Conservation (phyloP, 1,284 basidiomycete genomes). For the Sanghuangporus weigelae region DNA sequence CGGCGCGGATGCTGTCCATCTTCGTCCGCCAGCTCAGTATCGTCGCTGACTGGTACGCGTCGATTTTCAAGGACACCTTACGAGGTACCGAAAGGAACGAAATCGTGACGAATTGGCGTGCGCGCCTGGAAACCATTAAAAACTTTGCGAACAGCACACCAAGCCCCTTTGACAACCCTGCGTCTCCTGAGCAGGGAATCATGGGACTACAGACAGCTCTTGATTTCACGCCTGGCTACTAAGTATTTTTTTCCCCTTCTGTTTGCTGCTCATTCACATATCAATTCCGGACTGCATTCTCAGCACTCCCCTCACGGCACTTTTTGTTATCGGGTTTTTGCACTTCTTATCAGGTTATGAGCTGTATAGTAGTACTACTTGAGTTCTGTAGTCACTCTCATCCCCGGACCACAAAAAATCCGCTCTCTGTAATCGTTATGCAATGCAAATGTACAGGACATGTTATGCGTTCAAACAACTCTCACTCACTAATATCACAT, state of each 20-base stretch:
- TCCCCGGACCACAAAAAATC: not conserved
- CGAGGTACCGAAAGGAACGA: slow-evolving; percentile 66
- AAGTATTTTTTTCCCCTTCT: not conserved
- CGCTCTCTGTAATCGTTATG: not conserved
- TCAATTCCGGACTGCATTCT: not conserved
- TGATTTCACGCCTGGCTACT: slow-evolving; percentile 37
- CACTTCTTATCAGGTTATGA: not conserved
- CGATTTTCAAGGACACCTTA: slow-evolving; percentile 74
- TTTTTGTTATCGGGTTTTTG: not conserved
- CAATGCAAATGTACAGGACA: not conserved
- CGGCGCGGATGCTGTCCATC: slow-evolving; percentile 75
- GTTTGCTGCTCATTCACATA: not conserved
- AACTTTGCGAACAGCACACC: slow-evolving; percentile 43
- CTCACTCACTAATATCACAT: not conserved
- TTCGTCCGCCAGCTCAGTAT: slow-evolving; percentile 84
- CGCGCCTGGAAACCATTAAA: slow-evolving; percentile 73
- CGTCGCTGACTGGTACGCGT: slow-evolving; percentile 83
- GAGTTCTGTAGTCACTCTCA: not conserved
- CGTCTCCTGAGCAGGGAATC: slow-evolving; percentile 25
- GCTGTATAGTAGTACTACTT: not conserved
- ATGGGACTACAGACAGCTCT: slow-evolving; percentile 32
- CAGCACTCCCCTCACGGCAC: not conserved
- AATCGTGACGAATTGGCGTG: slow-evolving; percentile 86
- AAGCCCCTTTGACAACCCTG: slow-evolving; percentile 17
- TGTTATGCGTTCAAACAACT: not conserved